phyloP scores from a whole-genome alignment of 768 basidiomycete species.

The Rhodotorula graminis region DNA sequence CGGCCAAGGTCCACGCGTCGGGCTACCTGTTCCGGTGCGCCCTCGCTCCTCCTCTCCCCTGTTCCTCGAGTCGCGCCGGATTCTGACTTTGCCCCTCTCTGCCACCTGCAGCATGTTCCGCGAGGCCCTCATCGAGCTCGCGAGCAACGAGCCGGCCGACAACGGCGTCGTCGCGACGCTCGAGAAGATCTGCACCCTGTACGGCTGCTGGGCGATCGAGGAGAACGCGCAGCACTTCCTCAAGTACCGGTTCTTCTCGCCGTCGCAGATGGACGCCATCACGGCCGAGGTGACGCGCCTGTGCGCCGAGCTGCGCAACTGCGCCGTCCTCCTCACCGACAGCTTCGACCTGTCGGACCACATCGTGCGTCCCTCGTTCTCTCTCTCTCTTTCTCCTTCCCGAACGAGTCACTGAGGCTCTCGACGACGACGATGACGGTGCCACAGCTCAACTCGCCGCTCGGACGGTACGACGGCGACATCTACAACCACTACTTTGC shows the following conservation, averaged over 20 bases:
- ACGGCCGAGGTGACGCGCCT: constrained; percentile 38
- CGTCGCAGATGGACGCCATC: constrained; percentile 42
- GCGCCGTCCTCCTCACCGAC: constrained; percentile 44
- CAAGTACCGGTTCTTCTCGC: constrained; percentile 47
- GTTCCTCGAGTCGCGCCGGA: too few species aligned
- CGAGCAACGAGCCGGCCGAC: constrained; percentile 42
- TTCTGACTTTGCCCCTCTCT: too few species aligned
- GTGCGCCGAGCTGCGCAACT: constrained; percentile 42
- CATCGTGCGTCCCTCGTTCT: constrained; percentile 21
- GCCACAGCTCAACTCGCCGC: constrained; percentile 49
- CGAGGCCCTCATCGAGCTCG: constrained; percentile 46
- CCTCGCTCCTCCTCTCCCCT: too few species aligned
- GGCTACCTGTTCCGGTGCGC: constrained; percentile 49
- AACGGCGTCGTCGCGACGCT: constrained; percentile 44
- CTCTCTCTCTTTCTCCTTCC: not conserved
- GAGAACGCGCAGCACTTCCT: constrained; percentile 51
- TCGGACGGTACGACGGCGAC: constrained; percentile 50
- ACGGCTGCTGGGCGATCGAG: constrained; percentile 50
- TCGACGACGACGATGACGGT: constrained; percentile 28
- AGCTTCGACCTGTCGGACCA: constrained; percentile 43
- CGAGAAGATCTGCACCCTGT: constrained; percentile 47
- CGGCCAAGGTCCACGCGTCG: constrained; percentile 49
- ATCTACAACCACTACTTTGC: constrained; percentile 51
- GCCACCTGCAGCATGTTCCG: constrained; percentile 39
- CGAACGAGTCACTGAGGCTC: not conserved